Percentiles rank a stretch among this genome's conserved stretches.
These are phyloP conservation scores for Apiotrichum montevideense DNA, from an alignment of 1,284 basidiomycete species.

Conservation along the genomic window DNA sequence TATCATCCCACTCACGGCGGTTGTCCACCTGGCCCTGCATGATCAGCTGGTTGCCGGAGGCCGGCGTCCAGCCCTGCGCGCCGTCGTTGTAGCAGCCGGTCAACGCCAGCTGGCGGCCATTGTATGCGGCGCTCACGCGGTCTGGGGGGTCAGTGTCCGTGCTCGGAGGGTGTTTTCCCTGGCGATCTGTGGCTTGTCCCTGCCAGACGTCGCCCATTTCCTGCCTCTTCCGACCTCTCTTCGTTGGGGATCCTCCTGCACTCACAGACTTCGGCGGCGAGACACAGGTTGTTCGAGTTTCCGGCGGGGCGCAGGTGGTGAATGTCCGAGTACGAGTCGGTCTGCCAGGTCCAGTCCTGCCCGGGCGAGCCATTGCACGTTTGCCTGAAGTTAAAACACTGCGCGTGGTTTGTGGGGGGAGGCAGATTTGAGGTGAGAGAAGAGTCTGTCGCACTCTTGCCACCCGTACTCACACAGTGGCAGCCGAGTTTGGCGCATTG, in stretches of 20 bases:
- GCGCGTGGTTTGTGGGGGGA: too few relatives aligned
- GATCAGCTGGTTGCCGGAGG: background rate
- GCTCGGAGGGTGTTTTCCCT: too few relatives aligned
- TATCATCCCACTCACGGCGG: background rate
- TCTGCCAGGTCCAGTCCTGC: constrained; percentile 4
- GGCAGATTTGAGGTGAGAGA: too few relatives aligned
- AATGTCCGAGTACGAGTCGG: background rate
- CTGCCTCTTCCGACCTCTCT: too few relatives aligned
- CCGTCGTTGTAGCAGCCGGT: constrained; percentile 4
- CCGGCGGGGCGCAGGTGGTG: constrained; percentile 3
- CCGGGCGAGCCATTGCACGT: constrained; percentile 2
- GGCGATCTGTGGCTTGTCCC: too few relatives aligned
- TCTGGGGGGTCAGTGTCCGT: background rate
- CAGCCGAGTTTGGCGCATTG: background rate
- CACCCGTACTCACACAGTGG: background rate
- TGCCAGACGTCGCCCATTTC: too few relatives aligned
- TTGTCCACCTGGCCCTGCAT: constrained; percentile 1
- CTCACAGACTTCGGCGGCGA: constrained; percentile 8
- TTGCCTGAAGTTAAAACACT: background rate
- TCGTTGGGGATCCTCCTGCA: background rate
- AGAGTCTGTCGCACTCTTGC: too few relatives aligned
- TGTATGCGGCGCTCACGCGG: background rate
- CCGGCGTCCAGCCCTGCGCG: constrained; percentile 2
- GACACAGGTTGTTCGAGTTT: background rate
- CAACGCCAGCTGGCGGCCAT: constrained; percentile 1